These are phyloP conservation scores for Piromyces sp. DNA, from an alignment of 192 early-diverging fungal genomes.

Conservation along the genomic window DNA sequence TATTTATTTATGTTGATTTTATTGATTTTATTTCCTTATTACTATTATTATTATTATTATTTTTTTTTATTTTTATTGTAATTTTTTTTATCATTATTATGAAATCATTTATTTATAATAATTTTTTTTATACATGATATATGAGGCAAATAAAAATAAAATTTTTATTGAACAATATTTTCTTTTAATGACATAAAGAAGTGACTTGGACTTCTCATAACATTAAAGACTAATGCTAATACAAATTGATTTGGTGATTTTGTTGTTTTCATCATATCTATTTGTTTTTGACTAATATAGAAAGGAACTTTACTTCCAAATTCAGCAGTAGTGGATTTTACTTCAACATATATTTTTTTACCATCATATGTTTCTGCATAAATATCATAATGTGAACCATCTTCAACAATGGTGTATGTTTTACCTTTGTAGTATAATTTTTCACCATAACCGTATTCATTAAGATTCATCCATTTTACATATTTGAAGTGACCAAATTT, in stretches of 20 bases:
- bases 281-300: neutral
- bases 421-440: neutral
- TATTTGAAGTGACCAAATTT: neutral
- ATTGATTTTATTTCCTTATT: too few relatives aligned
- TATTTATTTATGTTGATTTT: too few relatives aligned
- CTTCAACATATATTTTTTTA: neutral
- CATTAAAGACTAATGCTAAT: neutral
- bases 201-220: neutral
- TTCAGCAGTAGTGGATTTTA: neutral
- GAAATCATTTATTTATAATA: too few relatives aligned
- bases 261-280: neutral
- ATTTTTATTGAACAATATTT: too few relatives aligned
- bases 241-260: neutral
- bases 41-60: too few relatives aligned
- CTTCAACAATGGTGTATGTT: neutral
- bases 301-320: neutral
- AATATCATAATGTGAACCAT: neutral
- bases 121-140: too few relatives aligned
- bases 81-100: too few relatives aligned
- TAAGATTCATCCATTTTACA: neutral
- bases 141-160: too few relatives aligned
- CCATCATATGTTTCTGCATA: neutral
- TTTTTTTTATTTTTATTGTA: too few relatives aligned
- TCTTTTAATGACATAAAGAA: neutral
- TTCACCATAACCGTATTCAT: neutral